Conservation (phyloP, 2,329 filamentous ascomycete genomes). For the Fusarium lyarnte region DNA sequence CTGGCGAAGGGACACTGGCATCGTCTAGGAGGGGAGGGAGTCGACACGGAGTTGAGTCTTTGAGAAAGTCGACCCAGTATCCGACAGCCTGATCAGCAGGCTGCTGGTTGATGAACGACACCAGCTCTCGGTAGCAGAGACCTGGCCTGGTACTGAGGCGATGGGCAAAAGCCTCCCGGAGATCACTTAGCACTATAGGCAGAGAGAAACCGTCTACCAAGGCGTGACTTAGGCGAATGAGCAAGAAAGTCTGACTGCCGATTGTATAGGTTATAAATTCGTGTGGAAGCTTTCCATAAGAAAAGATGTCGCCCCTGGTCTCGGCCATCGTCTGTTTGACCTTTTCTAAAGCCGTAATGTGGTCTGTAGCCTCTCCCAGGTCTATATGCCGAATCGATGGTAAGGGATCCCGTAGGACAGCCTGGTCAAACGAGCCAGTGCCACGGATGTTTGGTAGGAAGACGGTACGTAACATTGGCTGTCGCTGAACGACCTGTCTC, state of each 20-base stretch:
- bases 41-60: neutral
- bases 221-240: neutral
- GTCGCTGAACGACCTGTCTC: neutral
- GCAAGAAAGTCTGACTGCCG: neutral
- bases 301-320: neutral
- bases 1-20: neutral
- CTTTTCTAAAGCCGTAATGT: no score
- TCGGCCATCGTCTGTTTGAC: neutral
- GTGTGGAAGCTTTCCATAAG: neutral
- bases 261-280: neutral
- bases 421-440: conserved; percentile 16
- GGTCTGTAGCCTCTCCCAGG: no score
- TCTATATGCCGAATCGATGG: neutral
- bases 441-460: conserved; percentile 23
- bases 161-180: neutral
- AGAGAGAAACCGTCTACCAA: neutral
- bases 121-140: neutral
- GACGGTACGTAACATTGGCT: neutral
- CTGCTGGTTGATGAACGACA: neutral
- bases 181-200: neutral
- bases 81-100: neutral
- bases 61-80: neutral
- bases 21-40: neutral
- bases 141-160: neutral
- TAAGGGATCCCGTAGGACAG: neutral